A percentile compares a stretch with the other conserved stretches of the same genome.
Evolutionary conservation across 2,329 filamentous ascomycete genomes (phyloP).

Genomic region (Sporothrix humicola): DNA sequence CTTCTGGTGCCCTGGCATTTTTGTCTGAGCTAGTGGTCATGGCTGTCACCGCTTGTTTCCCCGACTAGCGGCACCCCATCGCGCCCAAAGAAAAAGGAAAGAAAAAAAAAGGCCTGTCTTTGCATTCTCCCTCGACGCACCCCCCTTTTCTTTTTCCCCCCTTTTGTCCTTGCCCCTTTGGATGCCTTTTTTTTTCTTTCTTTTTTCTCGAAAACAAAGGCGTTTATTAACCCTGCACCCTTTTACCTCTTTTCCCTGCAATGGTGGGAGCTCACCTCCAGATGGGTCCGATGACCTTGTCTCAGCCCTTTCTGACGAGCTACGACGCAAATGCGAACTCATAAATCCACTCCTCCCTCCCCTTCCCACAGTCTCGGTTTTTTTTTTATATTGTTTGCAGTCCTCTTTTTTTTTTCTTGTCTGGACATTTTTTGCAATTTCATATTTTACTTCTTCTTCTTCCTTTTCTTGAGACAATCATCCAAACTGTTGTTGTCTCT

Average conservation of each 20-base stretch:
- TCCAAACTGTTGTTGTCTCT: conserved; percentile 3
- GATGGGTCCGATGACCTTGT: conserved; percentile 38
- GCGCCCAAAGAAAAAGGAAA: conserved; percentile 31
- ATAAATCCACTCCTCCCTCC: conserved; percentile 34
- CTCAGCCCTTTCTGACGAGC: conserved; percentile 36
- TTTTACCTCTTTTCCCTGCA: conserved; percentile 29
- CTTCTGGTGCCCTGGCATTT: conserved; percentile 32
- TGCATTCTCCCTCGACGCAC: conserved; percentile 21
- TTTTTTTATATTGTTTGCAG: conserved; percentile 25
- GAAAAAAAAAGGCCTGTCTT: conserved; percentile 22
- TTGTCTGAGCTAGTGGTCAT: conserved; percentile 25
- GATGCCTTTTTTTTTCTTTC: conserved; percentile 6
- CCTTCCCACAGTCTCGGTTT: conserved; percentile 21
- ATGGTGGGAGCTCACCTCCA: conserved; percentile 25
- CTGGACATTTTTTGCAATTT: not conserved
- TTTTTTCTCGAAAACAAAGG: conserved; percentile 4
- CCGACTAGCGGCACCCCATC: conserved; percentile 28
- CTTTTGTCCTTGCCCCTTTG: conserved; percentile 18
- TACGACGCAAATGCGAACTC: conserved; percentile 19
- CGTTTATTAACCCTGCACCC: conserved; percentile 8
- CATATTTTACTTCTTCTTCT: not conserved
- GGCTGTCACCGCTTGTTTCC: conserved; percentile 38
- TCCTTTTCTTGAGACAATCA: not conserved
- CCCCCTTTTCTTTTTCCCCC: conserved; percentile 27
- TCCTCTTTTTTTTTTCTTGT: not conserved